Conservation (phyloP, 805 yeast species). For the Naumovozyma castellii region DNA sequence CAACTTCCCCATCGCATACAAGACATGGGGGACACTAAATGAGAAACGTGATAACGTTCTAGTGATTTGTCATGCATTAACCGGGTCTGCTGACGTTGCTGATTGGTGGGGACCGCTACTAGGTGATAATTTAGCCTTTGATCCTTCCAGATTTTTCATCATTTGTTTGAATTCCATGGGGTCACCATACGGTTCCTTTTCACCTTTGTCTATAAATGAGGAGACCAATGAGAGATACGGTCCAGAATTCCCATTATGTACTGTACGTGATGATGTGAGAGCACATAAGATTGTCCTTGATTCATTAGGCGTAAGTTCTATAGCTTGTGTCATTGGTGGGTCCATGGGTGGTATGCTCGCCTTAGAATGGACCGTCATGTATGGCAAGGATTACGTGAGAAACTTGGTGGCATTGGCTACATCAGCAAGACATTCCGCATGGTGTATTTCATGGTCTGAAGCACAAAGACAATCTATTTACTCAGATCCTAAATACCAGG, state of each 20-base stretch:
- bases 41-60: conserved; percentile 61
- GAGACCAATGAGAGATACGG: conserved; percentile 72
- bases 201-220: conserved; percentile 80
- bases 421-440: conserved; percentile 88
- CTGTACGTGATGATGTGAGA: conserved; percentile 85
- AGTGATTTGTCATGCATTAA: conserved; percentile 90
- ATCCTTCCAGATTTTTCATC: conserved; percentile 77
- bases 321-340: conserved; percentile 89
- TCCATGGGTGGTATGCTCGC: conserved; percentile 99
- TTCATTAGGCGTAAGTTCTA: conserved; percentile 61
- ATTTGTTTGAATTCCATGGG: conserved; percentile 90
- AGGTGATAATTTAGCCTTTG: conserved; percentile 77
- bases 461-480: conserved; percentile 95
- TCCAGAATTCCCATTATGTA: conserved; percentile 88
- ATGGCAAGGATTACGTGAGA: conserved; percentile 61
- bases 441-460: conserved; percentile 99
- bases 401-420: conserved; percentile 81
- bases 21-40: conserved; percentile 88
- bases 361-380: conserved; percentile 63
- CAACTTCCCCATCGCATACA: conserved; percentile 86
- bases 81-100: conserved; percentile 89
- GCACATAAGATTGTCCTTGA: conserved; percentile 74
- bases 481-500: conserved; percentile 86
- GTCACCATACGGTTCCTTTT: conserved; percentile 91
- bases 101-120: conserved; percentile 99